Evolutionary conservation across 2,329 filamentous ascomycete species (phyloP).

Genomic region (Apiospora rasikravindrae): DNA sequence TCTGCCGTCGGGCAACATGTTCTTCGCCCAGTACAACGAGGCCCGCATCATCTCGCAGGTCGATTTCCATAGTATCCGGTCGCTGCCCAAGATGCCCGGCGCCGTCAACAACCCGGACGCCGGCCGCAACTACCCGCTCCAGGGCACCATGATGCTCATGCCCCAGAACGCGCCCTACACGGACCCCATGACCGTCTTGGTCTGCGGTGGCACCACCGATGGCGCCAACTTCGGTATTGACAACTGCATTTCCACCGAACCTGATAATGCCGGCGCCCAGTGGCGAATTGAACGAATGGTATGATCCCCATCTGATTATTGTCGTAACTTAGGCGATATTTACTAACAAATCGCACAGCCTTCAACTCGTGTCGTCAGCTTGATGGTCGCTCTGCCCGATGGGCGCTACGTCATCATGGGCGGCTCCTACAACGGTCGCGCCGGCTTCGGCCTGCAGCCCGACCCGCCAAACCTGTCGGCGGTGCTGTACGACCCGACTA

Average conservation of each 20-base stretch:
- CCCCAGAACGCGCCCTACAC: constrained; percentile 58
- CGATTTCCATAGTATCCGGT: constrained; percentile 54
- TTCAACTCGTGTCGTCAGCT: constrained; percentile 57
- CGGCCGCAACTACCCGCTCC: constrained; percentile 62
- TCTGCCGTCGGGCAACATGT: constrained; percentile 58
- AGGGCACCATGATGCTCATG: constrained; percentile 59
- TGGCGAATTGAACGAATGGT: constrained; percentile 64
- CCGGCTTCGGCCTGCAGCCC: constrained; percentile 57
- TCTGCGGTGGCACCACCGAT: constrained; percentile 61
- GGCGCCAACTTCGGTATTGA: constrained; percentile 58
- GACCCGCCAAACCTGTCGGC: constrained; percentile 53
- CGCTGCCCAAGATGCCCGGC: constrained; percentile 59
- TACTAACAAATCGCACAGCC: constrained; percentile 36
- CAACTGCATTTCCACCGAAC: constrained; percentile 61
- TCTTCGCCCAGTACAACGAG: constrained; percentile 65
- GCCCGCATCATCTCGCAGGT: constrained; percentile 58
- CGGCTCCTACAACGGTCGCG: constrained; percentile 55
- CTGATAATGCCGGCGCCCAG: constrained; percentile 51
- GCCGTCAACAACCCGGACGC: constrained; percentile 56
- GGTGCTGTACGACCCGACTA: constrained; percentile 57
- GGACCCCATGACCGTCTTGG: constrained; percentile 55
- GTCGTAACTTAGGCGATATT: not conserved
- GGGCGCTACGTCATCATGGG: constrained; percentile 62
- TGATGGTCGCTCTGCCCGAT: constrained; percentile 60
- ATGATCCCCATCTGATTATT: not conserved